phyloP scores from a whole-genome alignment of 371 early-diverging fungal species.

The Cokeromyces recurvatus region DNA sequence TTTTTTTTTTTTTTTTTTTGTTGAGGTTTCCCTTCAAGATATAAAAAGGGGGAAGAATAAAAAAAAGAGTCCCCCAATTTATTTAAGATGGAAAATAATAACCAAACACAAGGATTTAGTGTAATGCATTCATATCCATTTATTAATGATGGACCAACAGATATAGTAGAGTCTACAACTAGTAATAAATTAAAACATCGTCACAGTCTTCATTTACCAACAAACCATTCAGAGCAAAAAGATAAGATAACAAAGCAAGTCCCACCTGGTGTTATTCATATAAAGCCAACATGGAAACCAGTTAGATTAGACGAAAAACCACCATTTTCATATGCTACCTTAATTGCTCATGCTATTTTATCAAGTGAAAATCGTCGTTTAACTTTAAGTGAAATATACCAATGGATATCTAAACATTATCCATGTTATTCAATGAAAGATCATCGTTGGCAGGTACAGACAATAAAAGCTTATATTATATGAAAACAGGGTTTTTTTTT shows the following conservation, averaged over 20 bases:
- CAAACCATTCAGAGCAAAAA: not conserved
- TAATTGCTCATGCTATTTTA: constrained; percentile 90
- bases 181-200: too few relatives aligned
- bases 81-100: too few relatives aligned
- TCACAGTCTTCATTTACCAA: too few relatives aligned
- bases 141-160: constrained; percentile 8
- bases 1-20: too few relatives aligned
- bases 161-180: too few relatives aligned
- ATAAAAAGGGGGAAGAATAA: too few relatives aligned
- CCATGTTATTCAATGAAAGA: constrained; percentile 73
- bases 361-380: constrained; percentile 65
- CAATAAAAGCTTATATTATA: too few relatives aligned
- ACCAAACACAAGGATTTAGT: not conserved
- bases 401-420: constrained; percentile 79
- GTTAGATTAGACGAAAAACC: constrained; percentile 60
- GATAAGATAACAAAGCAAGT: not conserved
- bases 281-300: constrained; percentile 42
- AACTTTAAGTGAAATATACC: constrained; percentile 91
- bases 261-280: constrained; percentile 22
- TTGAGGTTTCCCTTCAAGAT: too few relatives aligned
- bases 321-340: constrained; percentile 85
- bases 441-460: constrained; percentile 80
- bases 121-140: constrained; percentile 10
- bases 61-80: too few relatives aligned
- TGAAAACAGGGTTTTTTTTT: not conserved